Evolutionary conservation across 805 yeast species (phyloP).

Genomic region (Schwanniomyces sp.): DNA sequence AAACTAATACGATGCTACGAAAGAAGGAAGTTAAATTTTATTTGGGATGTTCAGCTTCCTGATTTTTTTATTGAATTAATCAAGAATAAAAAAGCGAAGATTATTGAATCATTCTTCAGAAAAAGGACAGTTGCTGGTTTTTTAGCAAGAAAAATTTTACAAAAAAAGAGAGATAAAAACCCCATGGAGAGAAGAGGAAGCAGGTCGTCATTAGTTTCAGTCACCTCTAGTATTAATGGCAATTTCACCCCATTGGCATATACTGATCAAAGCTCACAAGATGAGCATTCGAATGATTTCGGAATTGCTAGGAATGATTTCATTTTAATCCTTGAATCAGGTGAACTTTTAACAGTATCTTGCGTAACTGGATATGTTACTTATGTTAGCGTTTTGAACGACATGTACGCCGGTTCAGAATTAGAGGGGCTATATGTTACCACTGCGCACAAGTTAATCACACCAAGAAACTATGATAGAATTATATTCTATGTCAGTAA

Average conservation of each 20-base stretch:
- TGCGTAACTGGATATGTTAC: conserved; percentile 48
- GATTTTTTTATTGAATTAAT: conserved; percentile 23
- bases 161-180: conserved; percentile 15
- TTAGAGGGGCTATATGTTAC: conserved; percentile 25
- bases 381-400: conserved; percentile 22
- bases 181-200: conserved; percentile 23
- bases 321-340: conserved; percentile 51
- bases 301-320: conserved; percentile 44
- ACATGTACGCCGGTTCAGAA: conserved; percentile 15
- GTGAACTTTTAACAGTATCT: conserved; percentile 48
- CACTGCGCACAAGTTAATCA: conserved; percentile 54
- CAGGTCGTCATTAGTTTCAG: conserved; percentile 22
- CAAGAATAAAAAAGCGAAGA: conserved; percentile 25
- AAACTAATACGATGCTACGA: conserved; percentile 63
- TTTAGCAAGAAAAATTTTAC: conserved; percentile 32
- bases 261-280: background rate
- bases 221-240: conserved; percentile 24
- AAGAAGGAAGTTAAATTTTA: conserved; percentile 51
- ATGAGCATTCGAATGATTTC: conserved; percentile 6
- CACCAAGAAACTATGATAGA: conserved; percentile 77
- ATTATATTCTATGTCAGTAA: conserved; percentile 53
- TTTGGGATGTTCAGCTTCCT: conserved; percentile 52
- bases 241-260: conserved; percentile 33
- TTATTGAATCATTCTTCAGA: conserved; percentile 62
- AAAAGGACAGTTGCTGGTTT: conserved; percentile 51